Conservation (phyloP, 2,329 filamentous ascomycete species). For the Epichloe uncinata region DNA sequence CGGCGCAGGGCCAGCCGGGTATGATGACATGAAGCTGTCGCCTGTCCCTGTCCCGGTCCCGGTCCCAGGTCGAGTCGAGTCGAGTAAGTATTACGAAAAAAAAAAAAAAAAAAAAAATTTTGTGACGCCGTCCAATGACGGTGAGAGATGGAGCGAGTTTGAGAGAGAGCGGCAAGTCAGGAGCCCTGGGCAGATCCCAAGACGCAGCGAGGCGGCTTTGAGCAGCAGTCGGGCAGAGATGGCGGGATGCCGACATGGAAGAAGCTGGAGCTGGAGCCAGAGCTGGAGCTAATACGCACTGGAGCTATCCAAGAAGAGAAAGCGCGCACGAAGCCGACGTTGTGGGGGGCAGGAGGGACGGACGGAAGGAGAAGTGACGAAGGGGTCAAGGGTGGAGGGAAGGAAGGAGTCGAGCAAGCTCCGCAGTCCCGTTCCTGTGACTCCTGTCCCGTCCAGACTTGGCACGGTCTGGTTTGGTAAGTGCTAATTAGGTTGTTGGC, state of each 20-base stretch:
- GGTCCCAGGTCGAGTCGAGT: neutral
- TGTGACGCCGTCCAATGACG: neutral
- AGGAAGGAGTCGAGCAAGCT: too few relatives aligned
- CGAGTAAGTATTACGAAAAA: neutral
- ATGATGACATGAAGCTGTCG: neutral
- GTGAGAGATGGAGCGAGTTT: conserved; percentile 1
- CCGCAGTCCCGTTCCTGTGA: too few relatives aligned
- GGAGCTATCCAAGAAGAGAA: conserved; percentile 6
- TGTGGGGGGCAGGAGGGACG: neutral
- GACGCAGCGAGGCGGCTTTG: conserved; percentile 4
- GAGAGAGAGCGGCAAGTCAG: neutral
- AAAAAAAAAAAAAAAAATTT: neutral
- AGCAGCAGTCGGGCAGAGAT: conserved; percentile 11
- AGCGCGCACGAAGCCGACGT: conserved; percentile 1
- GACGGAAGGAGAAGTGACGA: neutral
- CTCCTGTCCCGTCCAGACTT: too few relatives aligned
- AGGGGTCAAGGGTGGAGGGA: neutral
- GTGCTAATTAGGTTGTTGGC: too few relatives aligned
- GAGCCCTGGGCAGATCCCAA: conserved; percentile 6
- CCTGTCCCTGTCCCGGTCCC: neutral
- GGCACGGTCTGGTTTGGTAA: too few relatives aligned
- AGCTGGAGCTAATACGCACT: neutral
- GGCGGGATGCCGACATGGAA: conserved; percentile 1
- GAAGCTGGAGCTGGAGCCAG: neutral
- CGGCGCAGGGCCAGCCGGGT: too few relatives aligned